phyloP scores from a whole-genome alignment of 2,329 filamentous ascomycete species.

The Macrophomina pseudophaseolina region DNA sequence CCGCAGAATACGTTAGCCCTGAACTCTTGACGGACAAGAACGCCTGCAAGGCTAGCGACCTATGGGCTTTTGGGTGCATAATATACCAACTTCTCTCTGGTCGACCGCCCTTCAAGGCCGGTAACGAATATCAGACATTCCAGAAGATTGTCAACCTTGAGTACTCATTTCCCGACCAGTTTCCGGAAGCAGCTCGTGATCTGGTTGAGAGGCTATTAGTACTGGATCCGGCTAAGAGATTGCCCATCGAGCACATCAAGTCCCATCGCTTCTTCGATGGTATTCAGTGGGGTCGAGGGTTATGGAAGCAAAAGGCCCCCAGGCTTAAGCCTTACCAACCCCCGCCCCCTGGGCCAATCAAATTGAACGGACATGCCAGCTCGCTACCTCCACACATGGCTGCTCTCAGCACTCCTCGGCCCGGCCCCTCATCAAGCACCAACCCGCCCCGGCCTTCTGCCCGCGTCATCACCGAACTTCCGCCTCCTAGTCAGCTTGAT shows the following conservation, averaged over 20 bases:
- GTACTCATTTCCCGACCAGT: constrained; percentile 89
- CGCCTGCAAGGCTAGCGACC: constrained; percentile 94
- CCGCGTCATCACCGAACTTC: constrained; percentile 88
- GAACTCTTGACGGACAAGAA: constrained; percentile 97
- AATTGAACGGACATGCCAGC: constrained; percentile 48
- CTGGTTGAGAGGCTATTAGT: constrained; percentile 90
- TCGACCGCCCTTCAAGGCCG: constrained; percentile 94
- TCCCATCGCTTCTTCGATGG: constrained; percentile 95
- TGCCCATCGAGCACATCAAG: constrained; percentile 95
- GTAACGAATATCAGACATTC: constrained; percentile 95
- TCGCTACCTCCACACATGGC: constrained; percentile 27
- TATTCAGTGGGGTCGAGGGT: constrained; percentile 76
- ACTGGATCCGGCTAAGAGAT: constrained; percentile 78
- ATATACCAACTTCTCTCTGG: constrained; percentile 95
- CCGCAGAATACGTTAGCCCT: constrained; percentile 96
- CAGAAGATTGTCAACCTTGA: constrained; percentile 96
- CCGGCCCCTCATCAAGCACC: constrained; percentile 36
- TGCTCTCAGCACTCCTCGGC: constrained; percentile 31
- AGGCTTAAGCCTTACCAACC: constrained; percentile 83
- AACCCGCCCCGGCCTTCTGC: constrained; percentile 61
- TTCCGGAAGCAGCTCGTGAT: constrained; percentile 84
- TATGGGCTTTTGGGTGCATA: constrained; percentile 99
- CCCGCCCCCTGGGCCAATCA: constrained; percentile 71
- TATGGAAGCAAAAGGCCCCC: constrained; percentile 92
- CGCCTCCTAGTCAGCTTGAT: constrained; percentile 94